These are phyloP conservation scores for Starmerella asiatica DNA, from an alignment of 805 yeast species.

Conservation along the genomic window DNA sequence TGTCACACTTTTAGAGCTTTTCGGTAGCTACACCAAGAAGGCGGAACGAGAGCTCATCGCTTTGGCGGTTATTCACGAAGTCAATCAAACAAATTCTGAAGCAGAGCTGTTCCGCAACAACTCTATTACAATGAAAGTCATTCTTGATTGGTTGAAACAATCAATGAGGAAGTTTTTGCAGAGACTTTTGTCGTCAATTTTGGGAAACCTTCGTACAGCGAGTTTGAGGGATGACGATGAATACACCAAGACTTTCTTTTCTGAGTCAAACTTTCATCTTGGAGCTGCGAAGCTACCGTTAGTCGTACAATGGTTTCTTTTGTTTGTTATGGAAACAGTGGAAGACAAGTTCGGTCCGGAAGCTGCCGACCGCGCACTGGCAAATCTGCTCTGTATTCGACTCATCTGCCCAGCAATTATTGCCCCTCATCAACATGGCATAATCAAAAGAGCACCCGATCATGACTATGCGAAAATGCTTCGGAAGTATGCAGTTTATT, in stretches of 20 bases:
- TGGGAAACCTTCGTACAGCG: slow-evolving; percentile 1
- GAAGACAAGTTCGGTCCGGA: slow-evolving; percentile 1
- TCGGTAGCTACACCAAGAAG: neutral
- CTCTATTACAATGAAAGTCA: slow-evolving; percentile 3
- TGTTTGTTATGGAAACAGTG: neutral
- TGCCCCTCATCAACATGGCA: slow-evolving; percentile 2
- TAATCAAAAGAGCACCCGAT: slow-evolving; percentile 3
- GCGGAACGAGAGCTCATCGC: slow-evolving; percentile 2
- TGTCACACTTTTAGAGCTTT: slow-evolving; percentile 1
- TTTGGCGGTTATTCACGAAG: slow-evolving; percentile 3
- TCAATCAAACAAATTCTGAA: neutral
- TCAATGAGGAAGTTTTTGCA: neutral
- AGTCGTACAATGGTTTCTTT: neutral
- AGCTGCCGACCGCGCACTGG: neutral
- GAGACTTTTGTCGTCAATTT: neutral
- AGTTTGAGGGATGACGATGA: neutral
- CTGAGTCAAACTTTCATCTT: neutral
- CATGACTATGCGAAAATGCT: neutral
- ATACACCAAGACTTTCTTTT: neutral
- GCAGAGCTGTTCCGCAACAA: slow-evolving; percentile 4
- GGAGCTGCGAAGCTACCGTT: neutral
- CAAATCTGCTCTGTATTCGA: slow-evolving; percentile 1
- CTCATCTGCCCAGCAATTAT: slow-evolving; percentile 6
- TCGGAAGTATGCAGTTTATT: slow-evolving; percentile 2
- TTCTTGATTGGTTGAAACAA: slow-evolving; percentile 5